A percentile compares a stretch with the other conserved stretches of the same genome.
Conservation (phyloP, 495 filamentous ascomycete genomes). For the Aeminium ludgeri region DNA sequence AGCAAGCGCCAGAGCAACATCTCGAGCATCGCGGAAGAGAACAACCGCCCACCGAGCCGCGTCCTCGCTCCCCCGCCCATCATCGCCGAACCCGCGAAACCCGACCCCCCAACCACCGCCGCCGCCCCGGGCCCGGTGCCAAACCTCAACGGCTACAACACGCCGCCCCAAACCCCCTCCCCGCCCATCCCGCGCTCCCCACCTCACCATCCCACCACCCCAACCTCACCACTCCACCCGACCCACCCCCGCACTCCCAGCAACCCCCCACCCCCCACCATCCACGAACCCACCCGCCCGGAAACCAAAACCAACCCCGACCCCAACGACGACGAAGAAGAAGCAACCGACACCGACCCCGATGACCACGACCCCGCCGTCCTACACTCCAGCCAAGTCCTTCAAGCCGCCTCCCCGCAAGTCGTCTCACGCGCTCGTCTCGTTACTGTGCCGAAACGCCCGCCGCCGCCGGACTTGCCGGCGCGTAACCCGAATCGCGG, state of each 20-base stretch:
- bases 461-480: conserved; percentile 21
- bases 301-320: not conserved
- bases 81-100: too few species aligned
- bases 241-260: too few species aligned
- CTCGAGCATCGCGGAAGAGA: too few species aligned
- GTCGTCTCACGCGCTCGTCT: conserved; percentile 22
- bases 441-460: conserved; percentile 23
- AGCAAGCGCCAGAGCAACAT: too few species aligned
- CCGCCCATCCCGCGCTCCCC: too few species aligned
- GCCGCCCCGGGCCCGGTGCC: too few species aligned
- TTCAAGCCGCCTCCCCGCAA: conserved; percentile 16
- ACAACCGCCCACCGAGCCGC: too few species aligned
- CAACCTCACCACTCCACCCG: too few species aligned
- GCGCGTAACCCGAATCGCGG: conserved; percentile 24
- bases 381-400: conserved; percentile 6
- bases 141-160: not conserved
- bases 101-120: too few species aligned
- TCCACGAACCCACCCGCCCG: not conserved
- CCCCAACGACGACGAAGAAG: conserved; percentile 7
- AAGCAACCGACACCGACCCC: conserved; percentile 9
- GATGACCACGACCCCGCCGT: conserved; percentile 9
- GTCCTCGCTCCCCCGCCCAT: too few species aligned
- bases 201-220: too few species aligned
- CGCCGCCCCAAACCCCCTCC: not conserved
- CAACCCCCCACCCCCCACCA: too few species aligned